Evolutionary conservation across 306 rosid species (phyloP).

Genomic region (Morella rubra): DNA sequence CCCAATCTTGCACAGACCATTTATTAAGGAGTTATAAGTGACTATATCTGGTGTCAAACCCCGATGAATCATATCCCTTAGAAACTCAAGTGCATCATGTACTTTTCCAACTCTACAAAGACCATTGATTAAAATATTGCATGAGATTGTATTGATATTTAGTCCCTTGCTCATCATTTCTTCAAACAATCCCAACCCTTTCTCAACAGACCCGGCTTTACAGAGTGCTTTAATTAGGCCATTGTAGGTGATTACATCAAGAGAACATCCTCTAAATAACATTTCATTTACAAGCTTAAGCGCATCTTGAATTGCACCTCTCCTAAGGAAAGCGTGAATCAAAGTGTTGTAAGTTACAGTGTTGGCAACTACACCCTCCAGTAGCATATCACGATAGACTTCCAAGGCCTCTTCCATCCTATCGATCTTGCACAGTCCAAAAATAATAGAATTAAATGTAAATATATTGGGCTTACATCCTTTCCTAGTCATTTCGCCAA

Average conservation of each 20-base stretch:
- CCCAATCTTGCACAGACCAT: slow-evolving; percentile 79
- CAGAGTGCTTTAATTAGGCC: slow-evolving; percentile 80
- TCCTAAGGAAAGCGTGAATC: slow-evolving; percentile 62
- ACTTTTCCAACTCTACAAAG: slow-evolving; percentile 70
- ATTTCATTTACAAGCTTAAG: slow-evolving; percentile 78
- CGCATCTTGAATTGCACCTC: slow-evolving; percentile 60
- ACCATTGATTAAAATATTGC: slow-evolving; percentile 78
- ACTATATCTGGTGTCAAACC: slow-evolving; percentile 78
- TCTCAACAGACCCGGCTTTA: slow-evolving; percentile 67
- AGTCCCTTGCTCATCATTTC: slow-evolving; percentile 78
- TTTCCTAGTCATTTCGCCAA: slow-evolving; percentile 57
- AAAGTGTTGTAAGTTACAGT: slow-evolving; percentile 83
- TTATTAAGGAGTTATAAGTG: slow-evolving; percentile 78
- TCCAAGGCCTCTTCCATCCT: slow-evolving; percentile 66
- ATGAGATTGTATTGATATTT: slow-evolving; percentile 48
- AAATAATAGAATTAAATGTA: slow-evolving; percentile 75
- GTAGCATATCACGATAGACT: slow-evolving; percentile 68
- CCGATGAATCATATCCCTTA: slow-evolving; percentile 65
- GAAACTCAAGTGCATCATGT: slow-evolving; percentile 65
- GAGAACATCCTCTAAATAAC: slow-evolving; percentile 74
- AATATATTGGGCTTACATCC: slow-evolving; percentile 84
- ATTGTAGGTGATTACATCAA: slow-evolving; percentile 74
- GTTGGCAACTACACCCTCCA: slow-evolving; percentile 84
- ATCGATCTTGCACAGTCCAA: slow-evolving; percentile 65
- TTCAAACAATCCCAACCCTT: slow-evolving; percentile 64